Conservation (phyloP, 2,329 filamentous ascomycete genomes). For the Diplodia corticola region DNA sequence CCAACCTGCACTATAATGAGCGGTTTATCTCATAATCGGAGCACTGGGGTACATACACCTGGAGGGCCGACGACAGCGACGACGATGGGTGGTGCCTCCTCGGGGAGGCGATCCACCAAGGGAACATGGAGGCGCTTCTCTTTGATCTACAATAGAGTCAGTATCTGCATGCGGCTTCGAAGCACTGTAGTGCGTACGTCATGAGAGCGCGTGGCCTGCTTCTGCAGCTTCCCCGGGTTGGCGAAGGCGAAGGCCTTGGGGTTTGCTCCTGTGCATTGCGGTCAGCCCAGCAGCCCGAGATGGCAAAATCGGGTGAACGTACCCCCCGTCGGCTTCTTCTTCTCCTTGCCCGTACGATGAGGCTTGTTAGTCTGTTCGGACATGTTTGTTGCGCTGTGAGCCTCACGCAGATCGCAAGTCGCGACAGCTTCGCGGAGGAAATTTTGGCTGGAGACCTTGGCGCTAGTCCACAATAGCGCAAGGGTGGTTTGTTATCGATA, state of each 20-base stretch:
- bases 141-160: slow-evolving; percentile 64
- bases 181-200: slow-evolving; percentile 56
- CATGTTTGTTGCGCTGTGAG: slow-evolving; percentile 53
- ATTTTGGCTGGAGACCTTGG: slow-evolving; percentile 13
- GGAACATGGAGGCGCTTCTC: slow-evolving; percentile 96
- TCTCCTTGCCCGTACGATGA: slow-evolving; percentile 85
- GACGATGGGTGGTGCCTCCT: slow-evolving; percentile 90
- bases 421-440: slow-evolving; percentile 17
- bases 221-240: slow-evolving; percentile 76
- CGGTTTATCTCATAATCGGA: slow-evolving; percentile 1
- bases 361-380: slow-evolving; percentile 82
- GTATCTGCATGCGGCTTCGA: background rate
- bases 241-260: slow-evolving; percentile 88
- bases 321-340: slow-evolving; percentile 73
- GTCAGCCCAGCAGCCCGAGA: slow-evolving; percentile 24
- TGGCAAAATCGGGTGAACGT: slow-evolving; percentile 27
- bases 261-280: slow-evolving; percentile 62
- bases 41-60: slow-evolving; percentile 59
- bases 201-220: slow-evolving; percentile 70
- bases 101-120: slow-evolving; percentile 90
- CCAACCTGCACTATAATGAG: slow-evolving; percentile 55
- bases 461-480: background rate
- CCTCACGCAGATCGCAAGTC: slow-evolving; percentile 17
- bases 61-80: slow-evolving; percentile 94
- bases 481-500: slow-evolving; percentile 12